phyloP scores from a whole-genome alignment of 108 stramenopile species.

The Nitzschia sp. region DNA sequence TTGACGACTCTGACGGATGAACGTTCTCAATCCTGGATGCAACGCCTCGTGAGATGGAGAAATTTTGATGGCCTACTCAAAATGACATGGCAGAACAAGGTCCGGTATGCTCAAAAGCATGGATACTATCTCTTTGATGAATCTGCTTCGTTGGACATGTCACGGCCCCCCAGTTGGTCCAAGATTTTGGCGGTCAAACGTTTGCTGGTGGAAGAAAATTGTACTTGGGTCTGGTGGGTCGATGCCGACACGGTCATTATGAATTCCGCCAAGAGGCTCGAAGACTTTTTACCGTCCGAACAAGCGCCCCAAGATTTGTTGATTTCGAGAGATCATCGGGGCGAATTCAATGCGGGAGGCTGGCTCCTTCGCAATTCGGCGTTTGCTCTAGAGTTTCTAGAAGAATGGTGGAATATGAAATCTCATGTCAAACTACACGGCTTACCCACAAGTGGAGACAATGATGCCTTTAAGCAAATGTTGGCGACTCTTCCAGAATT shows the following conservation, averaged over 20 bases:
- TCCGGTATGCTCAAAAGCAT: conserved; percentile 29
- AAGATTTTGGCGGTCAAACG: conserved; percentile 30
- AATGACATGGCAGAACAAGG: conserved; percentile 40
- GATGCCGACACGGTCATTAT: conserved; percentile 62
- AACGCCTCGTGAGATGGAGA: conserved; percentile 24
- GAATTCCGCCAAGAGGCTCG: conserved; percentile 44
- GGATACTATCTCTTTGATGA: conserved; percentile 34
- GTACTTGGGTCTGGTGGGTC: conserved; percentile 41
- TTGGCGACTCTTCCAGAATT: conserved; percentile 15
- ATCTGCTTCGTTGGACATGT: conserved; percentile 15
- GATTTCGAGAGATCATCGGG: conserved; percentile 13
- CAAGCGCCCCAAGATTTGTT: conserved; percentile 19
- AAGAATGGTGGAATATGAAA: conserved; percentile 39
- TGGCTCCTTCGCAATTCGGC: conserved; percentile 22
- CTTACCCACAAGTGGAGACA: conserved; percentile 24
- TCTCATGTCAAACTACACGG: conserved; percentile 19
- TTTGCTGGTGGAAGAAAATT: conserved; percentile 28
- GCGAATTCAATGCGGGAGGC: conserved; percentile 28
- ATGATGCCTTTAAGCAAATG: conserved; percentile 27
- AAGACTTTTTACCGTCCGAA: conserved; percentile 28
- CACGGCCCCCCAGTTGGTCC: conserved; percentile 35
- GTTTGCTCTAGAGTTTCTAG: conserved; percentile 26
- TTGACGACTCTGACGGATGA: conserved; percentile 34
- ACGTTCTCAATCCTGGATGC: neutral
- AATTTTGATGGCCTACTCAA: conserved; percentile 29